These are phyloP conservation scores for Filobasidium wieringae DNA, from an alignment of 768 basidiomycete species.

Conservation along the genomic window DNA sequence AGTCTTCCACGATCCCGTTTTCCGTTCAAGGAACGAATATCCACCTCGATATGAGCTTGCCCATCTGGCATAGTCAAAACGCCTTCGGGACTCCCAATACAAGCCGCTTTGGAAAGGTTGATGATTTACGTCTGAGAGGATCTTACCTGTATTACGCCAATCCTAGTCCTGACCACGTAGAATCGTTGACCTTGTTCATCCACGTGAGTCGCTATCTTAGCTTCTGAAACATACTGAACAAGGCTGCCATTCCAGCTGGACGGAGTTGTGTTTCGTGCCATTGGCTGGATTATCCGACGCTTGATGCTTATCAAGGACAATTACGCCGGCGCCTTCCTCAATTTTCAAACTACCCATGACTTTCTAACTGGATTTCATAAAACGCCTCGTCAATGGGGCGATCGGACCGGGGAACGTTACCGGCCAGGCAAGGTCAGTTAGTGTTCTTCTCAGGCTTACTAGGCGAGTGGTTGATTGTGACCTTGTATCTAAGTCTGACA, in stretches of 20 bases:
- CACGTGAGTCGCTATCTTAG: slow-evolving; percentile 42
- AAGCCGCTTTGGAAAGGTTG: slow-evolving; percentile 53
- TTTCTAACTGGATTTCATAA: slow-evolving; percentile 59
- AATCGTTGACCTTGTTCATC: slow-evolving; percentile 47
- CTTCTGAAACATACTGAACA: slow-evolving; percentile 1
- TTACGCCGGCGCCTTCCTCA: slow-evolving; percentile 86
- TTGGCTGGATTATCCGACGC: slow-evolving; percentile 82
- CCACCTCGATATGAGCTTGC: slow-evolving; percentile 54
- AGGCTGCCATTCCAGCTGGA: slow-evolving; percentile 40
- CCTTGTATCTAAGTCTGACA: slow-evolving; percentile 52
- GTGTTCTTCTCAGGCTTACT: not conserved
- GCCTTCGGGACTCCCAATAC: slow-evolving; percentile 54
- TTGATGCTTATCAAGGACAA: slow-evolving; percentile 83
- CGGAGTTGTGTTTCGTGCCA: slow-evolving; percentile 52
- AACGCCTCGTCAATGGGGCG: slow-evolving; percentile 53
- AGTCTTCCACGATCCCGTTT: slow-evolving; percentile 57
- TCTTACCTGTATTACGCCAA: slow-evolving; percentile 65
- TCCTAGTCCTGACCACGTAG: slow-evolving; percentile 58
- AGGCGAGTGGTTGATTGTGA: not conserved
- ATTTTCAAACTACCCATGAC: slow-evolving; percentile 77
- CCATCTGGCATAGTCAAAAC: slow-evolving; percentile 68
- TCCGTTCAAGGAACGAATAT: slow-evolving; percentile 51
- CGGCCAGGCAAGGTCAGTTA: slow-evolving; percentile 59
- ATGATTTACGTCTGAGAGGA: slow-evolving; percentile 50
- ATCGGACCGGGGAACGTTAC: slow-evolving; percentile 69